Conservation (phyloP, 208 protist species). For the Leishmania amazonensis region DNA sequence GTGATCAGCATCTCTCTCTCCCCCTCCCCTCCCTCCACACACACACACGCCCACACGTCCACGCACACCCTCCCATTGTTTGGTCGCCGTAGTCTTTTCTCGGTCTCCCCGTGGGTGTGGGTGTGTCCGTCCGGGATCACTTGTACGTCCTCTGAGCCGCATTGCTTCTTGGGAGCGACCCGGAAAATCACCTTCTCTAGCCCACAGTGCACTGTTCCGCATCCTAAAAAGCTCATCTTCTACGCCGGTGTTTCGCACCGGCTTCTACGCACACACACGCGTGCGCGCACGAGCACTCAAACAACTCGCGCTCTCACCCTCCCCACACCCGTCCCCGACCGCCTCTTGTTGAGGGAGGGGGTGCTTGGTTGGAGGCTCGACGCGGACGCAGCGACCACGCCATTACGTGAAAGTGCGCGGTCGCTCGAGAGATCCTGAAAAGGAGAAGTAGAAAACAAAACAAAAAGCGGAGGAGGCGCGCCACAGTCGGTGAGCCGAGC, state of each 20-base stretch:
- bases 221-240: no score
- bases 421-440: neutral
- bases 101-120: neutral
- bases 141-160: neutral
- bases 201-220: neutral
- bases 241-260: neutral
- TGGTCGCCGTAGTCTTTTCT: neutral
- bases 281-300: neutral
- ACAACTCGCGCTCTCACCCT: neutral
- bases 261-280: neutral
- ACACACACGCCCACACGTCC: neutral
- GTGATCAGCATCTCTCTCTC: neutral
- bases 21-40: neutral
- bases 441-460: neutral
- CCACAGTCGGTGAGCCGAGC: neutral
- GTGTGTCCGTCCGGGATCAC: neutral
- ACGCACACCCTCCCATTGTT: neutral
- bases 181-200: neutral
- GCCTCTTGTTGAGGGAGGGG: neutral
- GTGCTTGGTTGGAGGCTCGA: neutral
- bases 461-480: neutral
- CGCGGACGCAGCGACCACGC: neutral
- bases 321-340: neutral
- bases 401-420: neutral
- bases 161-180: neutral